phyloP scores from a whole-genome alignment of 805 yeast genomes.

The Brettanomyces sp. region DNA sequence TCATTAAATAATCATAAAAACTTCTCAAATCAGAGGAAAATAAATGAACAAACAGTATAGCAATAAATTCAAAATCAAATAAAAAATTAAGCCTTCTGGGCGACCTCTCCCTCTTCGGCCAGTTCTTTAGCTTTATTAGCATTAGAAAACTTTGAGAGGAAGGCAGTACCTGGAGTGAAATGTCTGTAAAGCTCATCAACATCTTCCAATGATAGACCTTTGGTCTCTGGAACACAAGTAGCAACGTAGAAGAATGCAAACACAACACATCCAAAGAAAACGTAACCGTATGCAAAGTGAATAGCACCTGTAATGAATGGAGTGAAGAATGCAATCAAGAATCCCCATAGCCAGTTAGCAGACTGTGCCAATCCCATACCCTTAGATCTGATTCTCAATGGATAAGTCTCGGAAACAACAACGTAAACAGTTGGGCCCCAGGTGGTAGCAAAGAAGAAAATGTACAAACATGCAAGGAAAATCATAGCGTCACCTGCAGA shows the following conservation, averaged over 20 bases:
- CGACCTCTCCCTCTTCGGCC: no score
- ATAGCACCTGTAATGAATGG: slow-evolving; percentile 46
- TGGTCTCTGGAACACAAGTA: slow-evolving; percentile 46
- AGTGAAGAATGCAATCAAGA: slow-evolving; percentile 45
- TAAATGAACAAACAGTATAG: no score
- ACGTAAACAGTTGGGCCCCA: slow-evolving; percentile 70
- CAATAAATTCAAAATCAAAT: no score
- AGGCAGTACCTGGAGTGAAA: slow-evolving; percentile 26
- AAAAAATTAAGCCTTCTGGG: no score
- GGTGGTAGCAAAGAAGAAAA: slow-evolving; percentile 58
- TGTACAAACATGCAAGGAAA: slow-evolving; percentile 51
- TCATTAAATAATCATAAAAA: no score
- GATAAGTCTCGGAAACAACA: slow-evolving; percentile 59
- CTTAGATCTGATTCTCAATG: slow-evolving; percentile 52
- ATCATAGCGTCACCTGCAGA: slow-evolving; percentile 56
- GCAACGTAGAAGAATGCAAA: slow-evolving; percentile 45
- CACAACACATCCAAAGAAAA: slow-evolving; percentile 42
- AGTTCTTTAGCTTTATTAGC: background rate
- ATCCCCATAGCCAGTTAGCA: slow-evolving; percentile 57
- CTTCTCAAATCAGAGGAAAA: no score
- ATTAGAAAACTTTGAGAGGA: background rate
- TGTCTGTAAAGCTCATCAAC: slow-evolving; percentile 41
- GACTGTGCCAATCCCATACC: slow-evolving; percentile 58
- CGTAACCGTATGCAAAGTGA: slow-evolving; percentile 49
- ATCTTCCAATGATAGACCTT: slow-evolving; percentile 47